Conservation (phyloP, 148 eudicot species). For the Rhododendron henanense region DNA sequence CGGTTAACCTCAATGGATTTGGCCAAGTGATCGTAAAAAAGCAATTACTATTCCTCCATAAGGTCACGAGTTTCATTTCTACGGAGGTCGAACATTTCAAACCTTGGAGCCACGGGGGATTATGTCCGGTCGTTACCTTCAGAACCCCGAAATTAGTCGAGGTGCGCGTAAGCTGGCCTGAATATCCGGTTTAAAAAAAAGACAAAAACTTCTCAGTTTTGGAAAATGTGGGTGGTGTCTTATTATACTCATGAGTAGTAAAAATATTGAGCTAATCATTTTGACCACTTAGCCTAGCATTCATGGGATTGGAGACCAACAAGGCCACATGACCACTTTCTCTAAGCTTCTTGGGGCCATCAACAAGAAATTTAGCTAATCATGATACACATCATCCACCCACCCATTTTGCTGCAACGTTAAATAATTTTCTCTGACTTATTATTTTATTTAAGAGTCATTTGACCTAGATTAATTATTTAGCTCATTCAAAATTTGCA, state of each 20-base stretch:
- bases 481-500: background rate
- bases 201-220: background rate
- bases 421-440: background rate
- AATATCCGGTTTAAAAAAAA: no score
- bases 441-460: background rate
- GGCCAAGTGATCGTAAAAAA: no score
- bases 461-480: background rate
- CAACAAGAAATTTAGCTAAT: constrained; percentile 12
- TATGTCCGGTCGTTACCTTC: no score
- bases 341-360: background rate
- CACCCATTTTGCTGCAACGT: constrained; percentile 10
- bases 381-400: constrained; percentile 13
- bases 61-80: no score
- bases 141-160: fast-evolving
- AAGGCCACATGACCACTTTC: constrained; percentile 13
- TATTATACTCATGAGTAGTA: background rate
- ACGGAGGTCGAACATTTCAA: no score
- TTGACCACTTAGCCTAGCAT: constrained; percentile 24
- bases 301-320: constrained; percentile 36
- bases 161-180: fast-evolving
- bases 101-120: fast-evolving
- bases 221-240: constrained; percentile 4
- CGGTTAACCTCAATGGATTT: background rate
- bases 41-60: fast-evolving
- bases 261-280: constrained; percentile 28